phyloP scores from a whole-genome alignment of 1,284 basidiomycete genomes.

The Moniliophthora roreri region DNA sequence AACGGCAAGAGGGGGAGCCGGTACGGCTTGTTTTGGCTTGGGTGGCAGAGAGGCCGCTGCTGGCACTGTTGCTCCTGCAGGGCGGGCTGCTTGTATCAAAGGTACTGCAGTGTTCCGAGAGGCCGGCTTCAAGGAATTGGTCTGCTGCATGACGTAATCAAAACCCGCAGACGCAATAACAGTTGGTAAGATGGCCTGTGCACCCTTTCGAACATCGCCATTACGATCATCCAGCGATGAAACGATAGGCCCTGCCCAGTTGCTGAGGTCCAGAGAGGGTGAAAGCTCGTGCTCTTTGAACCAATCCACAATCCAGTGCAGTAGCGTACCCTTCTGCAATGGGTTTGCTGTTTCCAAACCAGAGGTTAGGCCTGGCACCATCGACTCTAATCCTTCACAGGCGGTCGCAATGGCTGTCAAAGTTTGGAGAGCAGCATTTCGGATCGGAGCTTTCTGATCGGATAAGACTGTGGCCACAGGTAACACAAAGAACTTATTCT shows the following conservation, averaged over 20 bases:
- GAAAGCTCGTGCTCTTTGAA: slow-evolving; percentile 66
- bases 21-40: slow-evolving; percentile 19
- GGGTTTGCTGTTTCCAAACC: slow-evolving; percentile 90
- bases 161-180: slow-evolving; percentile 81
- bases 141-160: slow-evolving; percentile 86
- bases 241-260: slow-evolving; percentile 74
- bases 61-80: slow-evolving; percentile 27
- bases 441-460: slow-evolving; percentile 91
- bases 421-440: slow-evolving; percentile 76
- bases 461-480: slow-evolving; percentile 86
- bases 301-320: slow-evolving; percentile 86
- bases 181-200: slow-evolving; percentile 79
- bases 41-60: slow-evolving; percentile 24
- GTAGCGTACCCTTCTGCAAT: slow-evolving; percentile 79
- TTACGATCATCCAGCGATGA: slow-evolving; percentile 90
- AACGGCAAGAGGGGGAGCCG: slow-evolving; percentile 18
- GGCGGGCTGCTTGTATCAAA: slow-evolving; percentile 79
- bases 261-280: slow-evolving; percentile 69
- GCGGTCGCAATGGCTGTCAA: slow-evolving; percentile 85
- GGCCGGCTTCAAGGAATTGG: slow-evolving; percentile 88
- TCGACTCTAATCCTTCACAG: slow-evolving; percentile 80
- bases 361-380: slow-evolving; percentile 78
- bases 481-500: slow-evolving; percentile 74
- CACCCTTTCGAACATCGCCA: slow-evolving; percentile 89
- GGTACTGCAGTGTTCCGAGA: slow-evolving; percentile 85